Evolutionary conservation across 139 green algal genomes (phyloP), one percentile per base, ranked within the genome.

Genomic region (Desmodesmus armatus): DNA sequence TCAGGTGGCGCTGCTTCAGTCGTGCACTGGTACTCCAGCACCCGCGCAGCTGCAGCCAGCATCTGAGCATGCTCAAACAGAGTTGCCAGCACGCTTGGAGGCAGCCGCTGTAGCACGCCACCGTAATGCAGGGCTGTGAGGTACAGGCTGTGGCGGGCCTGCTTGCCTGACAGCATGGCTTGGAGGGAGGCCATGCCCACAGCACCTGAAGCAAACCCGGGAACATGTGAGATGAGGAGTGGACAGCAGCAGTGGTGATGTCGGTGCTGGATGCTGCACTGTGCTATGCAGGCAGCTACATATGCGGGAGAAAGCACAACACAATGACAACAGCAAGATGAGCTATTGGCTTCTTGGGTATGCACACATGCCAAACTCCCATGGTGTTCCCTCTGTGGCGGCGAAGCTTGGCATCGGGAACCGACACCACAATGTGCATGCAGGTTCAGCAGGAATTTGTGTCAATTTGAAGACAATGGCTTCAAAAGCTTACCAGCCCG

Each of bases 41-140:
- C 82, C 17, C 31, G 43, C 51, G 29, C 43, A 3, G 55, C 71
- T 35, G 72, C 82, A 7, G 82, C 82, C 40, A 87, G 72, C 82
- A 75, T 39, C 82, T 87, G 40, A 27, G 58, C 72, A 70, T 87
- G 82, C 43, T 79, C 39, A 49, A 83, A 75, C 40, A 87, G 15
- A 39, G n/a, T 2, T 3, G 37, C 35, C 6, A 27, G 15, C 71
- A 55, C 5, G 1, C 15, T 15, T 21, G 71, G 21, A 17, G 71
- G 58, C 82, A 87, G 41, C 55, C 63, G 55, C 35, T 49, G 29
- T 40, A 87, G 58, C 19, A 79, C 82, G 9, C 72, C 72, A 4
- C 82, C 82, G 23, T 58, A 35, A n/a, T 87, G 21, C 21, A 62
- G 58, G 13, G 82, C 82, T 0, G 82, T 55, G 5, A 87, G 82